Conservation (phyloP, 208 protist species). For the Leptomonas seymouri region DNA sequence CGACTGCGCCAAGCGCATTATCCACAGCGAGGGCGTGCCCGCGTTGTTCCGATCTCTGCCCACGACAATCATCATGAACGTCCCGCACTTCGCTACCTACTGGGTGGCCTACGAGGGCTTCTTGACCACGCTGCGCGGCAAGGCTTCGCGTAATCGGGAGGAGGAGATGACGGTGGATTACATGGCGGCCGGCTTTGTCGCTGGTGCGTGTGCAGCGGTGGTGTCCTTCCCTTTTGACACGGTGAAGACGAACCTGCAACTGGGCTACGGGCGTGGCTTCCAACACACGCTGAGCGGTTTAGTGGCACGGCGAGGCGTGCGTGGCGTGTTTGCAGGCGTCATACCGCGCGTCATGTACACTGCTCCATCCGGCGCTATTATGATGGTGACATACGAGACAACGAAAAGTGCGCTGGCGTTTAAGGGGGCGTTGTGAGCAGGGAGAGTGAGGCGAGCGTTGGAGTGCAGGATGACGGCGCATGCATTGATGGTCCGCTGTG, state of each 20-base stretch:
- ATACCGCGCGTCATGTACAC: conserved; percentile 88
- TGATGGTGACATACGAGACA: conserved; percentile 94
- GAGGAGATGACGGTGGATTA: conserved; percentile 62
- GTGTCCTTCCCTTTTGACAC: conserved; percentile 94
- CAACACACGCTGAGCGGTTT: conserved; percentile 30
- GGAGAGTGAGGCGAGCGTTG: no score
- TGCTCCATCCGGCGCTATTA: conserved; percentile 89
- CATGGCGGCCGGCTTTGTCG: conserved; percentile 77
- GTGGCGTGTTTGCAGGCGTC: conserved; percentile 78
- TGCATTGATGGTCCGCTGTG: not conserved
- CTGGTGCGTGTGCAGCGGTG: conserved; percentile 81
- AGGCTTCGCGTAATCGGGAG: conserved; percentile 43
- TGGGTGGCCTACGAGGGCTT: conserved; percentile 92
- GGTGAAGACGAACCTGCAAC: conserved; percentile 91
- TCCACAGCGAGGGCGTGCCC: conserved; percentile 57
- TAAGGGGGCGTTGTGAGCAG: conserved; percentile 9
- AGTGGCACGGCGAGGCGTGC: conserved; percentile 42
- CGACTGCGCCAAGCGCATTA: conserved; percentile 49
- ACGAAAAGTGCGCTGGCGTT: conserved; percentile 54
- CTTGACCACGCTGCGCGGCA: conserved; percentile 37
- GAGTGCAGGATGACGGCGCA: not conserved
- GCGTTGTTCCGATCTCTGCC: conserved; percentile 88
- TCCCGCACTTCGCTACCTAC: conserved; percentile 92
- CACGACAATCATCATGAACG: conserved; percentile 93
- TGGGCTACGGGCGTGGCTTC: conserved; percentile 47